A percentile compares a stretch with the other conserved stretches of the same genome.
Conservation (phyloP, 2,329 filamentous ascomycete genomes). For the Lecanoromycetidae sp. region DNA sequence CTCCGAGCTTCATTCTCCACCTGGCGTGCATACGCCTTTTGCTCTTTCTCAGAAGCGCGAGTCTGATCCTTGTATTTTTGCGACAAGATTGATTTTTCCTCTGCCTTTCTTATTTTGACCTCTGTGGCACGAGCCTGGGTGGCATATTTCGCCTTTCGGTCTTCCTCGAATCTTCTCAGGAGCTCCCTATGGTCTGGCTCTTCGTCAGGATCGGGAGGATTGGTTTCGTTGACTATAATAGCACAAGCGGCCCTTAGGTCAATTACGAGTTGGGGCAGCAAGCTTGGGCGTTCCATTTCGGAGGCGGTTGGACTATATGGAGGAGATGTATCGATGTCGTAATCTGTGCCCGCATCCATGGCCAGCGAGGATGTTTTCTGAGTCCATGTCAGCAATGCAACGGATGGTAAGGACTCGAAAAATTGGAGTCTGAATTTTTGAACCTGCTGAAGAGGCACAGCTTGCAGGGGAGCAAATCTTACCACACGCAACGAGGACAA, state of each 20-base stretch:
- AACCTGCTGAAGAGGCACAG: too few relatives aligned
- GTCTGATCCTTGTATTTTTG: neutral
- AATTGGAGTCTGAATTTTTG: too few relatives aligned
- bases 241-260: slow-evolving; percentile 15
- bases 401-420: too few relatives aligned
- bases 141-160: slow-evolving; percentile 8
- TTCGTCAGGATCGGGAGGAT: slow-evolving; percentile 17
- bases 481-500: slow-evolving; percentile 10
- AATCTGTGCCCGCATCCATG: slow-evolving; percentile 5
- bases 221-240: slow-evolving; percentile 17
- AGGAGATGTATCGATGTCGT: slow-evolving; percentile 17
- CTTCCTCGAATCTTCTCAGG: slow-evolving; percentile 10
- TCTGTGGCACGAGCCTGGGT: slow-evolving; percentile 9
- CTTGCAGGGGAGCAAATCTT: too few relatives aligned
- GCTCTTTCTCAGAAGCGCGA: slow-evolving; percentile 3
- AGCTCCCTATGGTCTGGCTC: slow-evolving; percentile 15
- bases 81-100: neutral
- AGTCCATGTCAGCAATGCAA: neutral
- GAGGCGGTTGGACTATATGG: slow-evolving; percentile 17
- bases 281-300: slow-evolving; percentile 15
- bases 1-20: neutral
- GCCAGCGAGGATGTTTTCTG: slow-evolving; percentile 5
- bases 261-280: slow-evolving; percentile 9
- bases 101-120: slow-evolving; percentile 4
- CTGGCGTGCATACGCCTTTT: slow-evolving; percentile 1